Evolutionary conservation across 2,329 filamentous ascomycete species (phyloP), one percentile per base, ranked within the genome.

Genomic region (Stachybotrys chlorohalonatus): DNA sequence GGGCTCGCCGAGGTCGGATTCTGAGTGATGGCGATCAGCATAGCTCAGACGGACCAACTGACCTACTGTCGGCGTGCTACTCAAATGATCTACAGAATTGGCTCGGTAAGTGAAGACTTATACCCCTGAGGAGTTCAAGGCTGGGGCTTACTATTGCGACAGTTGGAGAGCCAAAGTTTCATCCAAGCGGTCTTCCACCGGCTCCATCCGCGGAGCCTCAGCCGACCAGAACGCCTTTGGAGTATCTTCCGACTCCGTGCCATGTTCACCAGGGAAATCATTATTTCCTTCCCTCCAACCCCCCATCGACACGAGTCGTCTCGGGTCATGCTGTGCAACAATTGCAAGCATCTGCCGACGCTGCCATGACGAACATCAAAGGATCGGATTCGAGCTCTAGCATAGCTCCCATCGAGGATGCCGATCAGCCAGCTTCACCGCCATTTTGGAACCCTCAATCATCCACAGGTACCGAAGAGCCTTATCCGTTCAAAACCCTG

Each of bases 31-130:
- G 56, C 48, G 5, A 51, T 53, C 49, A 51, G 54, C 46, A 53
- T 1, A 50, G 32, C 31, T 42, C 51, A 15, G 52, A 53, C 53
- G 60, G 55, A 32, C 65, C 62, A 7, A 61, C 56, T 45, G 67
- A 66, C 39, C 55, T 71, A 3, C 52, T 61, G 50, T 54, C 61
- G 31, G 67, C 66, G 8, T 66, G 61, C 39, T 53, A 56, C 7
- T 59, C 56, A 4, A 56, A 65, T 11, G 61, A 55, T 15, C 55
- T 71, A 3, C 63, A 72, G 39, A 68, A 70, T 53, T 73, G 71
- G 71, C 62, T 73, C 45, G 64, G 71, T 73, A 60, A 58, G 68
- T 58, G 5, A 42, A 42, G 13, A 9, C 36, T 42, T 3, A 5
- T 42, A 42, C 13, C 36, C 36, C 13, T 24, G 24, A 5, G 36